Percentiles rank a stretch among this genome's conserved stretches.
Conservation (phyloP, 176 grass and related monocot species). For the Oryza glumipatula region DNA sequence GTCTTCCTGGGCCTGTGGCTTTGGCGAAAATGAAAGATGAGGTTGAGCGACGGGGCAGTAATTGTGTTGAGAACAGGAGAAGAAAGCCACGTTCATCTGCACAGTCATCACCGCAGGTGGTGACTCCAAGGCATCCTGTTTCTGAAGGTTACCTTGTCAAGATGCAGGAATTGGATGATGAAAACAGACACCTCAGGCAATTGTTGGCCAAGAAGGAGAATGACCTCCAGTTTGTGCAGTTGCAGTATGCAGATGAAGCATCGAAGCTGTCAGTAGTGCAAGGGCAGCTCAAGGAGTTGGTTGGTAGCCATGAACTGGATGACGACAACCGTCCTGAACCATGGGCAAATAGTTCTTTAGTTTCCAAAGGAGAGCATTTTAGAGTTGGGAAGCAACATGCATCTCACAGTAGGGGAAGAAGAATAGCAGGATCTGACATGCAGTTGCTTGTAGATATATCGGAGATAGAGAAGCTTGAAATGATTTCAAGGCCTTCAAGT, state of each 20-base stretch:
- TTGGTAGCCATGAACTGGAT: conserved; percentile 9
- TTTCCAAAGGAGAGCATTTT: conserved; percentile 46
- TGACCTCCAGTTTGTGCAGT: conserved; percentile 38
- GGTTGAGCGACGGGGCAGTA: conserved; percentile 39
- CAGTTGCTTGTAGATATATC: conserved; percentile 46
- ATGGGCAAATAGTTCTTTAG: conserved; percentile 40
- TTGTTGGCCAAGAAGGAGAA: conserved; percentile 50
- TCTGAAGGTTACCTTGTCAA: conserved; percentile 39
- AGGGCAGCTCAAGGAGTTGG: conserved; percentile 35
- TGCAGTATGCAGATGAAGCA: conserved; percentile 39
- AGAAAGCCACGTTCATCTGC: conserved; percentile 37
- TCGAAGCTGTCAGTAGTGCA: conserved; percentile 48
- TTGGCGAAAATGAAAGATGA: conserved; percentile 77
- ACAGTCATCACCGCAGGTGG: not conserved
- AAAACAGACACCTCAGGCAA: conserved; percentile 67
- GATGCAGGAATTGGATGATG: conserved; percentile 59
- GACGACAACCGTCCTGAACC: conserved; percentile 46
- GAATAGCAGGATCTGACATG: conserved; percentile 44
- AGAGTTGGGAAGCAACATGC: conserved; percentile 43
- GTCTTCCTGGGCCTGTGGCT: conserved; percentile 62
- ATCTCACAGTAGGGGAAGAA: conserved; percentile 31
- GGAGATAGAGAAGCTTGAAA: conserved; percentile 50
- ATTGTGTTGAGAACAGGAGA: conserved; percentile 30
- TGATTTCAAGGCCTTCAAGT: conserved; percentile 33
- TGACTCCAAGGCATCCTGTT: not conserved